Conservation (phyloP, 306 rosid species). For the Vicia villosa region DNA sequence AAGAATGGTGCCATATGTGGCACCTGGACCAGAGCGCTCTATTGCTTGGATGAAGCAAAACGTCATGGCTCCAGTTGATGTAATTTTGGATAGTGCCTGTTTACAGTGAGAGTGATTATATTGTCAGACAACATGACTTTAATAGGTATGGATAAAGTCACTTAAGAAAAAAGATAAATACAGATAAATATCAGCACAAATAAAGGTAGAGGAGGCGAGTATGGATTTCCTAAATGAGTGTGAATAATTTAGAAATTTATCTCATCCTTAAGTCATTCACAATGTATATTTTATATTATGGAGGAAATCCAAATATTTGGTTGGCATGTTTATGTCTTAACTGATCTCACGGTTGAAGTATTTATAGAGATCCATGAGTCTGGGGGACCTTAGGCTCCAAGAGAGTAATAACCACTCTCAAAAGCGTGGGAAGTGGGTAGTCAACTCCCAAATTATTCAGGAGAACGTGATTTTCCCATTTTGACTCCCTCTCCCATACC, state of each 20-base stretch:
- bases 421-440: no score
- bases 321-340: not conserved
- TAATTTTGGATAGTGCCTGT: slow-evolving; percentile 92
- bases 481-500: no score
- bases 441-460: no score
- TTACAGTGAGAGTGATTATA: slow-evolving; percentile 23
- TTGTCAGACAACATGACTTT: slow-evolving; percentile 9
- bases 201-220: not conserved
- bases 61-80: slow-evolving; percentile 99
- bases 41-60: slow-evolving; percentile 94
- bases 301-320: slow-evolving; percentile 5
- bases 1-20: slow-evolving; percentile 85
- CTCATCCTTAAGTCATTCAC: not conserved
- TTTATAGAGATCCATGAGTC: no score
- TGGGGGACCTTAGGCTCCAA: no score
- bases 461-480: no score
- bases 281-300: not conserved
- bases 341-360: not conserved
- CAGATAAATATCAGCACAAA: not conserved
- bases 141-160: not conserved
- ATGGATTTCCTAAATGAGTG: not conserved
- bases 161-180: not conserved
- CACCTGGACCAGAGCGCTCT: slow-evolving; percentile 70
- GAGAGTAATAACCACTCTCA: no score
- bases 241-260: not conserved